These are phyloP conservation scores for Rhodamnia rubescens DNA, from an alignment of 345 rosid species.

Conservation along the genomic window DNA sequence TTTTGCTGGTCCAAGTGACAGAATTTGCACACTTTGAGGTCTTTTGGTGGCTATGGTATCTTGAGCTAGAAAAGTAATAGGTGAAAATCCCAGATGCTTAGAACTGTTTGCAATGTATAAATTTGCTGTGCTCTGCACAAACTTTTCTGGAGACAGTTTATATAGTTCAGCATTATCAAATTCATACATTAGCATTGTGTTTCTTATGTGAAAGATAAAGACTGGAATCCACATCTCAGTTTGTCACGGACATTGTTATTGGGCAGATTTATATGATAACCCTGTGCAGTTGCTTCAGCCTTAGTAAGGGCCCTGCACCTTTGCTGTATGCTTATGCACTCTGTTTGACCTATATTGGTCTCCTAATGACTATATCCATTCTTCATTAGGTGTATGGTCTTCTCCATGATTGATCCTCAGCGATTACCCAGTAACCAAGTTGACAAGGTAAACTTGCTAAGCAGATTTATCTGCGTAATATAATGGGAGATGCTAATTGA, in stretches of 20 bases:
- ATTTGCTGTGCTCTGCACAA: neutral
- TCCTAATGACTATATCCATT: conserved; percentile 1
- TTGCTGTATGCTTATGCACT: neutral
- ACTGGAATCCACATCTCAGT: neutral
- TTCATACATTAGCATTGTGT: neutral
- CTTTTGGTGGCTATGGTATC: neutral
- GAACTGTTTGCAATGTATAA: neutral
- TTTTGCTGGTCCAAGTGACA: neutral
- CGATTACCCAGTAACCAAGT: conserved; percentile 33
- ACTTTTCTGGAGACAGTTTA: neutral
- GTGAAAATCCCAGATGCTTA: neutral
- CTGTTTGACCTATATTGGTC: neutral
- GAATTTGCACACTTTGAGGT: neutral
- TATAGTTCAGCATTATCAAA: neutral
- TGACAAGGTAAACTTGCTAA: conserved; percentile 43
- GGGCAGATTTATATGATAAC: neutral
- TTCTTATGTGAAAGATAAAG: neutral
- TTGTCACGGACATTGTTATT: neutral
- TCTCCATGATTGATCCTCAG: conserved; percentile 3
- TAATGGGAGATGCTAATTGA: neutral
- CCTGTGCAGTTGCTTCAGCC: neutral
- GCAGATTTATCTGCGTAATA: neutral
- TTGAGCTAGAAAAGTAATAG: neutral
- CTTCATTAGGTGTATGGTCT: conserved; percentile 31
- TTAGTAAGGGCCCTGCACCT: neutral